These are phyloP conservation scores for Saururus chinensis DNA, from an alignment of 164 flowering plant species.

Conservation along the genomic window DNA sequence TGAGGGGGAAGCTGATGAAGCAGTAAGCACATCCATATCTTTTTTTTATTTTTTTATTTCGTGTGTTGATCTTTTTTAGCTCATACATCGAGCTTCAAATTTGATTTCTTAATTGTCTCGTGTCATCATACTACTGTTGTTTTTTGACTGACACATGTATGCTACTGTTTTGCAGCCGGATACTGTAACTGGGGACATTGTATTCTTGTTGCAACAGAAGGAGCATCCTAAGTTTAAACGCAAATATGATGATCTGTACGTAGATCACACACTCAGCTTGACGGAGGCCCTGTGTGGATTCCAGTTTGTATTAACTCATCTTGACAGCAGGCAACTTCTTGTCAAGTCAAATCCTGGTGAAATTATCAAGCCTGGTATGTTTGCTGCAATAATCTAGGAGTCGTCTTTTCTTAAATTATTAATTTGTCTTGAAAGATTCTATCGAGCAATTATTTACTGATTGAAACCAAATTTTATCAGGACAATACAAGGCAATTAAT, in stretches of 20 bases:
- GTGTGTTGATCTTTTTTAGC: neutral
- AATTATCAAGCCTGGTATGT: slow-evolving; percentile 42
- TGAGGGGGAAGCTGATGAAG: slow-evolving; percentile 61
- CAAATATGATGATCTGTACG: slow-evolving; percentile 33
- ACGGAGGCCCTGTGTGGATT: slow-evolving; percentile 55
- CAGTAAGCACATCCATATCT: slow-evolving; percentile 19
- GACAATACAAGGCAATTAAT: slow-evolving; percentile 48
- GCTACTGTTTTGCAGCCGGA: slow-evolving; percentile 40
- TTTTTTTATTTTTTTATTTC: neutral
- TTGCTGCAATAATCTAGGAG: neutral
- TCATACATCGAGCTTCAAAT: too few species aligned
- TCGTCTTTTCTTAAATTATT: neutral
- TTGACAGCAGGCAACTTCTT: slow-evolving; percentile 47
- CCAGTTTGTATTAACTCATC: slow-evolving; percentile 42
- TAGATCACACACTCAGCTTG: slow-evolving; percentile 36
- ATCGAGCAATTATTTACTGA: neutral
- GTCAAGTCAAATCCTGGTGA: slow-evolving; percentile 49
- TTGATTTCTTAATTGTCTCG: too few species aligned
- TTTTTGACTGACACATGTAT: neutral
- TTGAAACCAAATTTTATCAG: slow-evolving; percentile 21
- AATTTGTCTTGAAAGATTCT: neutral
- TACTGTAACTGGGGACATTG: slow-evolving; percentile 44
- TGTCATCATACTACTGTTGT: neutral
- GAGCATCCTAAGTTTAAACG: slow-evolving; percentile 46
- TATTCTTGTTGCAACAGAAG: slow-evolving; percentile 40